phyloP scores from a whole-genome alignment of 345 rosid species.

The Ricinus communis region DNA sequence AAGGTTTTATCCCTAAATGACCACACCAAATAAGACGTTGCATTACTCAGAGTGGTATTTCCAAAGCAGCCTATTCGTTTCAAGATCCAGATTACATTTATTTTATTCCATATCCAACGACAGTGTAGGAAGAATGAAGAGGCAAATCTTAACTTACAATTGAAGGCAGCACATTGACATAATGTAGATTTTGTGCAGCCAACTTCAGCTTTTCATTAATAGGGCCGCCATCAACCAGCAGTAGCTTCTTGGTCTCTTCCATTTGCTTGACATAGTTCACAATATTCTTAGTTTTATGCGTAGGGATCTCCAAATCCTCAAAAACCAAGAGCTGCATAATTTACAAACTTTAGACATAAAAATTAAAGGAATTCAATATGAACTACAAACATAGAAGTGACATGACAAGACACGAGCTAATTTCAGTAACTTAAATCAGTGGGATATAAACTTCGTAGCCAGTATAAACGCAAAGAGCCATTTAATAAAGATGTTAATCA shows the following conservation, averaged over 20 bases:
- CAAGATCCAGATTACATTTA: neutral
- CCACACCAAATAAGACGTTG: neutral
- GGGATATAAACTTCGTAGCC: too few species aligned
- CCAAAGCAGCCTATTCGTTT: neutral
- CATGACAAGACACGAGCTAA: neutral
- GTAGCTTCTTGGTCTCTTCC: conserved; percentile 80
- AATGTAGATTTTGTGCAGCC: conserved; percentile 89
- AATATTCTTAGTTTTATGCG: conserved; percentile 85
- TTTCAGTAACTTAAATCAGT: neutral
- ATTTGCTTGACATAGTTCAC: conserved; percentile 62
- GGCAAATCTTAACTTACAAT: conserved; percentile 59
- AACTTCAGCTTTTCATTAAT: conserved; percentile 81
- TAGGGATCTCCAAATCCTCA: conserved; percentile 72
- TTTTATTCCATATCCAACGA: neutral
- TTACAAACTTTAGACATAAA: conserved; percentile 15
- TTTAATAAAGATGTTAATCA: neutral
- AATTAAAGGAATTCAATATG: too few species aligned
- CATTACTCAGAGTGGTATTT: too few species aligned
- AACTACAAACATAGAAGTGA: neutral
- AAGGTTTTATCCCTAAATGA: too few species aligned
- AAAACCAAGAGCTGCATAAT: conserved; percentile 72
- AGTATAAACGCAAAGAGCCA: neutral
- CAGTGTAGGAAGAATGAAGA: neutral
- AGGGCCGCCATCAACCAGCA: conserved; percentile 73
- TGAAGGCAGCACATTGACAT: conserved; percentile 77